These are phyloP conservation scores for Galium porrigens DNA, from an alignment of 305 asterid species.

Conservation along the genomic window DNA sequence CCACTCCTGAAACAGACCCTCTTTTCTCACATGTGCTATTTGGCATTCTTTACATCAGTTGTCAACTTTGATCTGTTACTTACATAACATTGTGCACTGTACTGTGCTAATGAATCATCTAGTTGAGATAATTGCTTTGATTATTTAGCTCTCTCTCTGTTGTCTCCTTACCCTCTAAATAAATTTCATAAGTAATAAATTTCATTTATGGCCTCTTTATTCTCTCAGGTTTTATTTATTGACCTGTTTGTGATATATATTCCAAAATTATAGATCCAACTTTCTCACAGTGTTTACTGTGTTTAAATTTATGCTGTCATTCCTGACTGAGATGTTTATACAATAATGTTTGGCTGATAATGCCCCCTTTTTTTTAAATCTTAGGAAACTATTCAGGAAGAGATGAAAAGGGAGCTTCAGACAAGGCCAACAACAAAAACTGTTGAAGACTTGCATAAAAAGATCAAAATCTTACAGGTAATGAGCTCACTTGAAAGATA, in stretches of 20 bases:
- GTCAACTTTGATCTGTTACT: not conserved
- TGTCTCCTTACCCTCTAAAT: not conserved
- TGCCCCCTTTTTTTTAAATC: constrained; percentile 11
- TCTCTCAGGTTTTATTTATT: not conserved
- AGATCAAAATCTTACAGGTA: constrained; percentile 93
- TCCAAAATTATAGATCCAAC: not conserved
- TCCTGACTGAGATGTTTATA: not conserved
- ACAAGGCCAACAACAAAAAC: constrained; percentile 72
- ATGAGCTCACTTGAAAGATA: constrained; percentile 14
- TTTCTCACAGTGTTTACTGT: not conserved
- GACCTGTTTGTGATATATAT: not conserved
- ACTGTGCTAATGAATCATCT: not conserved
- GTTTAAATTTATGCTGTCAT: not conserved
- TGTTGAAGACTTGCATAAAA: constrained; percentile 82
- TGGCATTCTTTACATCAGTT: not conserved
- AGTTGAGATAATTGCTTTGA: not conserved
- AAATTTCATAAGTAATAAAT: not conserved
- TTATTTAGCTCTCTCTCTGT: not conserved
- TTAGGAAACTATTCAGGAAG: constrained; percentile 60
- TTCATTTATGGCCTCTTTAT: not conserved
- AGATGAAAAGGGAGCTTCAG: constrained; percentile 74
- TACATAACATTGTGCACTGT: not conserved
- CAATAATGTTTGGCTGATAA: constrained; percentile 10
- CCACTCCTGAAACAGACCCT: not conserved
- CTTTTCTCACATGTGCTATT: not conserved